These are phyloP conservation scores for Calophaca sinica DNA, from an alignment of 306 rosid genomes.

Conservation along the genomic window DNA sequence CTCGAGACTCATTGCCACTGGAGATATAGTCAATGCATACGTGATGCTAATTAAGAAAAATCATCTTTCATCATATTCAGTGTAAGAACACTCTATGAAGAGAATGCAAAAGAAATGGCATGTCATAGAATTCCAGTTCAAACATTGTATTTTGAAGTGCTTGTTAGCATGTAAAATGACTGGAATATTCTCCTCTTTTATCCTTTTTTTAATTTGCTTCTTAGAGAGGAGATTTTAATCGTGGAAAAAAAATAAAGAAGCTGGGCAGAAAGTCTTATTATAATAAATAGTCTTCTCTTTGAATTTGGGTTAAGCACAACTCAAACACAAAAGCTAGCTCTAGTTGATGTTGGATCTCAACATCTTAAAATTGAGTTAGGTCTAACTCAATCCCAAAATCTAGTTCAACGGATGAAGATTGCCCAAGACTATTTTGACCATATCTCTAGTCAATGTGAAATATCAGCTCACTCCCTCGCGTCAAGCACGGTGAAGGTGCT, in stretches of 20 bases:
- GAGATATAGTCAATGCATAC: conserved; percentile 94
- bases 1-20: conserved; percentile 96
- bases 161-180: neutral
- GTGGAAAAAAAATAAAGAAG: too few species aligned
- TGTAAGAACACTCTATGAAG: conserved; percentile 9
- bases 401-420: too few species aligned
- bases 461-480: too few species aligned
- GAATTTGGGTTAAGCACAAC: too few species aligned
- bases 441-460: too few species aligned
- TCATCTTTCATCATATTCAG: conserved; percentile 27
- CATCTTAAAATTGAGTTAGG: too few species aligned
- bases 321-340: too few species aligned
- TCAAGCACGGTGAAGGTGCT: too few species aligned
- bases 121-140: conserved; percentile 18
- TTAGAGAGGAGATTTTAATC: neutral
- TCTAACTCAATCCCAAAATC: too few species aligned
- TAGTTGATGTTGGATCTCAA: too few species aligned
- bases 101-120: conserved; percentile 13
- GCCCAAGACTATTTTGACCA: too few species aligned
- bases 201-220: neutral
- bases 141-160: conserved; percentile 8
- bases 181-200: conserved; percentile 1
- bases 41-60: conserved; percentile 74
- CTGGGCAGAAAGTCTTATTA: too few species aligned
- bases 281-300: neutral